Base-by-base conservation (phyloP, 257 asterid species). In the Salvia splendens region DNA sequence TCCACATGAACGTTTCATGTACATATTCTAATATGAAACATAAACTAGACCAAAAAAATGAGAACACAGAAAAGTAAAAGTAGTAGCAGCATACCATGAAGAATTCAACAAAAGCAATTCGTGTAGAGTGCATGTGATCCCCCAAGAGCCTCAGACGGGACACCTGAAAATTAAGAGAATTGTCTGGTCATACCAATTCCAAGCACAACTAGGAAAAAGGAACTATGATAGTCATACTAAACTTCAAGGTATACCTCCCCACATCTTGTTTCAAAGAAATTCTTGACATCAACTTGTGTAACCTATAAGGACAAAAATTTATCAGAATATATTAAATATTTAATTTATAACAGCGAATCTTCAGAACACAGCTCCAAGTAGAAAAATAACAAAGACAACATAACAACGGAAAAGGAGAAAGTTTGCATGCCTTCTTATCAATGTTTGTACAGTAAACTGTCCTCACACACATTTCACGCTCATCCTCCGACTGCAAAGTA, bases 401-500 rank as follows among this genome's bases (percentile, higher is more conserved):
- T 16, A 32, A 47, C 8, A 67, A 20, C 6, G 12, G 42, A 28
- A 55, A 52, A 6, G 15, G 43, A 35, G 63, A 60, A 12, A 11
- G 40, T 24, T 35, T 10, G 33, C 35, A 30, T 75, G 89, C 98
- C 92, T 84, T 89, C 84, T 87, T 92, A 75, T 92, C 98, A 65
- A 92, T 92, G 75, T 92, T 89, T 67, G 98, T 92, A 81, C 96
- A 89, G 80, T 92, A 92, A 46, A 92, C 98, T 65, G 98, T 91
- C 92, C 92, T 83, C 48, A 96, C 96, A 63, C 98, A 92, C 98
- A 92, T 92, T 81, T 92, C 95, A 7, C 95, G 96, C 71, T 92
- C 98, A 83, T 89, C 95, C 83, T 92, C 96, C 0, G 98, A 92
- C 96, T 92, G 71, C 10, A 55, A 49, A 69, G 49, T 48, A 48